A percentile compares a stretch with the other conserved stretches of the same genome.
Conservation (phyloP, 1,284 basidiomycete species). For the Mycena sp. region DNA sequence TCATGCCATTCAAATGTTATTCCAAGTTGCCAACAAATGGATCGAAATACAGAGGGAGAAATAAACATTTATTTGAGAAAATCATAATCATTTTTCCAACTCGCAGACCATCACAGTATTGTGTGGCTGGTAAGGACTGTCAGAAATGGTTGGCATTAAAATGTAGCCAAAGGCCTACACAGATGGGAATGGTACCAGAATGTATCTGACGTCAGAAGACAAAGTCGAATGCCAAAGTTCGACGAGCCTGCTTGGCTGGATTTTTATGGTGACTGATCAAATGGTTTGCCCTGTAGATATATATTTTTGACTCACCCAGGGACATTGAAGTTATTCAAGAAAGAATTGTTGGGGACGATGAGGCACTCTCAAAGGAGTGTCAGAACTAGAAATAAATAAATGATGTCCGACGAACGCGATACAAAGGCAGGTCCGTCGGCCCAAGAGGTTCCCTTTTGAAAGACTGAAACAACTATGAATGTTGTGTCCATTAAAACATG, state of each 20-base stretch:
- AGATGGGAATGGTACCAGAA: slow-evolving; percentile 8
- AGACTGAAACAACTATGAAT: no score
- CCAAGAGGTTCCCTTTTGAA: background rate
- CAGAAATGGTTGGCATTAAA: background rate
- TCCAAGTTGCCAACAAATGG: no score
- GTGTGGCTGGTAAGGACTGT: background rate
- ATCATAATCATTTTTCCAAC: no score
- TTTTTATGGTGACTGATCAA: background rate
- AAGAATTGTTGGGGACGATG: background rate
- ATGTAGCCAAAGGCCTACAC: background rate
- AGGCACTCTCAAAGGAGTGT: background rate
- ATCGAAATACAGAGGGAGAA: no score
- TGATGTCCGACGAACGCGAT: background rate
- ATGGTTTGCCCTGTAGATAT: background rate
- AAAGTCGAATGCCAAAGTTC: background rate
- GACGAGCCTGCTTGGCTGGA: background rate
- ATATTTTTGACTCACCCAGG: background rate
- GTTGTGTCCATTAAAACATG: no score
- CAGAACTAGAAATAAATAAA: background rate
- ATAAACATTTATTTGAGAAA: no score
- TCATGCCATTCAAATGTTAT: no score
- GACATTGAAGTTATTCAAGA: background rate
- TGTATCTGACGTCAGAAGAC: background rate
- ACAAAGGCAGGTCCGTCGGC: slow-evolving; percentile 4
- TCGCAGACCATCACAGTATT: background rate